These are phyloP conservation scores for Dimocarpus longan DNA, from an alignment of 345 rosid species.

Conservation along the genomic window DNA sequence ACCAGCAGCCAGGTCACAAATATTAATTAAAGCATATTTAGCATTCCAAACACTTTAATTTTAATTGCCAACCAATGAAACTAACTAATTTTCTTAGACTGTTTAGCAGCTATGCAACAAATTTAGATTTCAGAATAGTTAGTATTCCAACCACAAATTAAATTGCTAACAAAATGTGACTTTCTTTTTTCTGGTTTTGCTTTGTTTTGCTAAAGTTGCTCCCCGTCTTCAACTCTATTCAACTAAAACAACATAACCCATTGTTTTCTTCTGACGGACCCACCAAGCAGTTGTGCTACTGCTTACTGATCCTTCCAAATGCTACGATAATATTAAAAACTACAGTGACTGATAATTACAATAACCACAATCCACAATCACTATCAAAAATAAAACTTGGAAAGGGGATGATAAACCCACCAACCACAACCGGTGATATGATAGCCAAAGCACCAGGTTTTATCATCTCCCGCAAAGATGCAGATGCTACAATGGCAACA, in stretches of 20 bases:
- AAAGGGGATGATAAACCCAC: slow-evolving; percentile 38
- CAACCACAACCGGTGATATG: slow-evolving; percentile 79
- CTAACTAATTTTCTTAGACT: neutral
- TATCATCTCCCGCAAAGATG: slow-evolving; percentile 95
- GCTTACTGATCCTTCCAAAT: neutral
- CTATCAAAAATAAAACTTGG: neutral
- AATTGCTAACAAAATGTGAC: no score
- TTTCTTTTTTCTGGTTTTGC: no score
- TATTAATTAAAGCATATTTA: no score
- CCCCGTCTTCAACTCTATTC: neutral
- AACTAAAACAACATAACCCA: neutral
- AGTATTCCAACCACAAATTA: no score
- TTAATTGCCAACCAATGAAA: neutral
- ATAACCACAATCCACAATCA: neutral
- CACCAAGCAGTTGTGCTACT: neutral
- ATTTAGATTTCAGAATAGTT: no score
- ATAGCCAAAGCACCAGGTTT: slow-evolving; percentile 97
- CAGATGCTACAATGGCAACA: slow-evolving; percentile 97
- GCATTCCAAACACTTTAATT: neutral
- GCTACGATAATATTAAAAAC: neutral
- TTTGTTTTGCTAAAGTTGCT: neutral
- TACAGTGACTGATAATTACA: neutral
- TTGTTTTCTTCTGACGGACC: neutral
- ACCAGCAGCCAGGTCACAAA: no score
- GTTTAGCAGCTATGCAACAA: no score